Percentiles rank a stretch among this genome's conserved stretches.
phyloP scores from a whole-genome alignment of 305 asterid species.

The Vinca major region DNA sequence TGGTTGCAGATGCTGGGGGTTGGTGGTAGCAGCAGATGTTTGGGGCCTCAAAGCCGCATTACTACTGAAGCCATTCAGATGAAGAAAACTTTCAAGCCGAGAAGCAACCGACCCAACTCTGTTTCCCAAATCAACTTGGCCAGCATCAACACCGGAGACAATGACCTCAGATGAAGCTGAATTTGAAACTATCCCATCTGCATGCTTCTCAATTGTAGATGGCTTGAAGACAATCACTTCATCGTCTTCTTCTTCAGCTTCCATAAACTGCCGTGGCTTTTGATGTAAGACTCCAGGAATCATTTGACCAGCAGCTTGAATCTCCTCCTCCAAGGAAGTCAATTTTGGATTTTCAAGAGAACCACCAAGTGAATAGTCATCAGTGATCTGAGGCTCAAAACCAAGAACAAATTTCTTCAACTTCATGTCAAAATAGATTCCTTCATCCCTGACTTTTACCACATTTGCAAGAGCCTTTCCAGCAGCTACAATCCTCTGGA shows the following conservation, averaged over 20 bases:
- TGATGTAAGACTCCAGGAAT: conserved; percentile 20
- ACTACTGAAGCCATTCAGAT: conserved; percentile 30
- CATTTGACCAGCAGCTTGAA: conserved; percentile 22
- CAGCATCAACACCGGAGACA: conserved; percentile 30
- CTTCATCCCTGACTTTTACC: conserved; percentile 49
- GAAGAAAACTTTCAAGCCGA: conserved; percentile 32
- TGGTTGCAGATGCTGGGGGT: conserved; percentile 39
- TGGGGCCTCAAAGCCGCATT: conserved; percentile 32
- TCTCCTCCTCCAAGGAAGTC: conserved; percentile 22
- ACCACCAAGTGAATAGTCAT: conserved; percentile 32
- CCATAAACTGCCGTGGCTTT: conserved; percentile 29
- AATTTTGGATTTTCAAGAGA: conserved; percentile 28
- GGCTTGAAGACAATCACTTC: conserved; percentile 92
- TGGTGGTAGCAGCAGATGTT: conserved; percentile 24
- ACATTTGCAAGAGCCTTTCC: conserved; percentile 78
- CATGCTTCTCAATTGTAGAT: conserved; percentile 41
- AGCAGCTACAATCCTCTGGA: conserved; percentile 76
- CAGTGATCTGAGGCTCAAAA: conserved; percentile 44
- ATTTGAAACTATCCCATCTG: conserved; percentile 35
- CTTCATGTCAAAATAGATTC: conserved; percentile 55
- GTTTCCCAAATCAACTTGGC: conserved; percentile 26
- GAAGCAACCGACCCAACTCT: conserved; percentile 33
- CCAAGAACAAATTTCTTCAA: conserved; percentile 60
- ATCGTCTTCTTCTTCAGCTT: conserved; percentile 75
- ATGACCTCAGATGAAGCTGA: conserved; percentile 26